Conservation (phyloP, 768 basidiomycete genomes). For the Amyloporia xantha region DNA sequence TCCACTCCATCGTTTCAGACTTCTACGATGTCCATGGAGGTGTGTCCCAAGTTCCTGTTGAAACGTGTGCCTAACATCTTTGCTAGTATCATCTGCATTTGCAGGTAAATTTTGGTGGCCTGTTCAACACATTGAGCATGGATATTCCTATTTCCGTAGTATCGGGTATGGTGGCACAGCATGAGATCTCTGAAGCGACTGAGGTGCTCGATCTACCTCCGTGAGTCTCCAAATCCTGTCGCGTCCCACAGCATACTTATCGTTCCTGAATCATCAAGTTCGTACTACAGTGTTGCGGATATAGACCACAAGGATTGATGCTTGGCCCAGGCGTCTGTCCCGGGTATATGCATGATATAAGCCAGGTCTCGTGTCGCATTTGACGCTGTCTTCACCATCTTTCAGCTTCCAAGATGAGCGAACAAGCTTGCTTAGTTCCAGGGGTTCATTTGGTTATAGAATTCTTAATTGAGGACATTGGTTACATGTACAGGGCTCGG, state of each 20-base stretch:
- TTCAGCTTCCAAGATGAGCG: too few species aligned
- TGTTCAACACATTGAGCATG: slow-evolving; percentile 7
- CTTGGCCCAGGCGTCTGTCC: background rate
- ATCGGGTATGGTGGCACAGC: slow-evolving; percentile 6
- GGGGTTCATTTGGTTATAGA: too few species aligned
- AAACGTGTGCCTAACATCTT: background rate
- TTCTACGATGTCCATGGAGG: background rate
- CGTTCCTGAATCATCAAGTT: background rate
- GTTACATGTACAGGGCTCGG: too few species aligned
- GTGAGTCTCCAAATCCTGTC: background rate
- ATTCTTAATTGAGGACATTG: too few species aligned
- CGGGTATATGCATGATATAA: too few species aligned
- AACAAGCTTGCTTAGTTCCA: too few species aligned
- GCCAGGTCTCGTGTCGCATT: too few species aligned
- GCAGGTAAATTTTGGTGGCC: slow-evolving; percentile 9
- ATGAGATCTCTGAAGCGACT: background rate
- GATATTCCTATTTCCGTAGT: slow-evolving; percentile 2
- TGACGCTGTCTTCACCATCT: too few species aligned
- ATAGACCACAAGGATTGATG: background rate
- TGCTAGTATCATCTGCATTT: slow-evolving; percentile 8
- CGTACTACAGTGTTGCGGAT: background rate
- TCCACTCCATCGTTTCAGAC: slow-evolving; percentile 10
- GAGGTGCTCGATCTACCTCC: slow-evolving; percentile 2
- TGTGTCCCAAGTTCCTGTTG: background rate
- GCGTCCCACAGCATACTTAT: background rate